Evolutionary conservation across 1,139 yeast genomes (phyloP), one percentile per base, ranked within the genome.

Genomic region (Yamadazyma triangularis): DNA sequence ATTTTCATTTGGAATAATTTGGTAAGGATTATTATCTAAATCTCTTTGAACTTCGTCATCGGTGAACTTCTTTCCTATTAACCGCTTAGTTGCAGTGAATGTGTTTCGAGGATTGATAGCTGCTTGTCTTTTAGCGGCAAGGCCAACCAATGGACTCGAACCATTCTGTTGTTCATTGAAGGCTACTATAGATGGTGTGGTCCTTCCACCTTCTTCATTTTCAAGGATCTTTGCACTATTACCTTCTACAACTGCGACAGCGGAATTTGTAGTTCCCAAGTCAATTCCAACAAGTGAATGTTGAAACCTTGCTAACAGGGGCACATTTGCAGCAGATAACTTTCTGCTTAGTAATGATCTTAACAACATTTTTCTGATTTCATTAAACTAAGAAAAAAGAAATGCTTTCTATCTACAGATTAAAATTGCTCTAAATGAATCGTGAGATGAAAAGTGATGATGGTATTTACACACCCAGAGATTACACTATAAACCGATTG

Each of bases 231-330:
- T 56, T 9, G 84, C 73, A 23, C 54, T 56, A 23, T 62, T 55
- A 1, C 75, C 73, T 38, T 70, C 67, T 41, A 79, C 74, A 26
- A 79, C 59, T 0, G 91, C 91, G 7, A 81, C 91, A 1, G 91
- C 91, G 10, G 89, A 81, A 47, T 83, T 83, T 10, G 93, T 83
- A 4, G 93, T 83, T 10, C 93, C 93, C 28, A 83, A 56, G 51
- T 83, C 93, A 37, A 83, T 81, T 26, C 93, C 93, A 30, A 83
- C 73, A 3, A 82, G 87, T 16, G 31, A 32, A 30, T 34, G 37
- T 8, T 25, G 34, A 25, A 28, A 30, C 24, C 39, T 32, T n/a
- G n/a, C n/a, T n/a, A n/a, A n/a, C n/a, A n/a, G n/a, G n/a, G n/a
- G n/a, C n/a, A n/a, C n/a, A n/a, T n/a, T n/a, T n/a, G n/a, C n/a